Conservation (phyloP, 2,329 filamentous ascomycete genomes). For the Pseudopyricularia javanii region DNA sequence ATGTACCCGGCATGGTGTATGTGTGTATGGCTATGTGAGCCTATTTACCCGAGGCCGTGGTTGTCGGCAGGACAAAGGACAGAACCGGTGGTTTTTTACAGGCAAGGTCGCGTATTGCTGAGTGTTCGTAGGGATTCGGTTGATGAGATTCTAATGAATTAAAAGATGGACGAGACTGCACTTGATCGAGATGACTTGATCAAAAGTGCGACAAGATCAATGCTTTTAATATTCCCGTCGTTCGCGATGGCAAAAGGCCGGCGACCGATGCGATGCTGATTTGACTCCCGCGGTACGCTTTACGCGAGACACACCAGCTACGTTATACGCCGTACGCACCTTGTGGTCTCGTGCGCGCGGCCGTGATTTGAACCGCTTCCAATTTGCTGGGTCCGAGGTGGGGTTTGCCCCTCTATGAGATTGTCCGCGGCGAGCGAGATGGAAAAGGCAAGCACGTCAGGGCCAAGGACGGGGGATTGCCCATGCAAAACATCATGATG, state of each 20-base stretch:
- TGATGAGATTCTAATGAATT: neutral
- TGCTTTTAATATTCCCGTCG: neutral
- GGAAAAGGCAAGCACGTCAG: neutral
- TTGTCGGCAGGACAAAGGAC: neutral
- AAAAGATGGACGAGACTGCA: no score
- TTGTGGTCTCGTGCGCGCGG: neutral
- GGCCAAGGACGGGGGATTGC: neutral
- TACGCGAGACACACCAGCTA: neutral
- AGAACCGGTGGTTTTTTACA: neutral
- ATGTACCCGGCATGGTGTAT: constrained; percentile 48
- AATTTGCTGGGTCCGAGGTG: neutral
- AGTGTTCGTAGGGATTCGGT: neutral
- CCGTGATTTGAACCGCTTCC: neutral
- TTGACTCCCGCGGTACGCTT: neutral
- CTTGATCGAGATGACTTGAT: neutral
- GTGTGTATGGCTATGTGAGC: neutral
- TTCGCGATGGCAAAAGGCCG: neutral
- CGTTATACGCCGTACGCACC: neutral
- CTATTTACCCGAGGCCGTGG: neutral
- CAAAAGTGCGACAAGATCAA: neutral
- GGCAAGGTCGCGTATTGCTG: neutral
- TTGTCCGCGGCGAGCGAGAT: neutral
- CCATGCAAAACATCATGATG: neutral
- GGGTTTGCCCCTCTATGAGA: neutral
- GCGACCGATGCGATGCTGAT: neutral